These are phyloP conservation scores for Hypoxylon sp. DNA, from an alignment of 2,329 filamentous ascomycete genomes.

Conservation along the genomic window DNA sequence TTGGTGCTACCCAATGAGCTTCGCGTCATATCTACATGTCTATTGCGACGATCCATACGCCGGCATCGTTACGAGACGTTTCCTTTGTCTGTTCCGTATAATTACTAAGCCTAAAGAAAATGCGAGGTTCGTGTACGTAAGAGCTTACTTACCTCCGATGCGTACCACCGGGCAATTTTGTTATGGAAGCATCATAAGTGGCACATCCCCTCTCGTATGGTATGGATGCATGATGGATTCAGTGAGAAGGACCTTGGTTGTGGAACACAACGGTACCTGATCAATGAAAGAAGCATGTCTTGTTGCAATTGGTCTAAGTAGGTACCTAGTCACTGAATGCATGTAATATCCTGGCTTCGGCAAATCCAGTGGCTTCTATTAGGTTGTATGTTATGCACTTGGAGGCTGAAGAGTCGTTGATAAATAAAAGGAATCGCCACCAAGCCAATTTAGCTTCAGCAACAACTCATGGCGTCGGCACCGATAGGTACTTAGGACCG, in stretches of 20 bases:
- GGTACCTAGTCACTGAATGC: background rate
- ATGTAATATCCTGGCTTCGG: slow-evolving; percentile 22
- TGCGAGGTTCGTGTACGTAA: background rate
- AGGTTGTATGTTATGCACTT: too few species aligned
- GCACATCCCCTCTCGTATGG: background rate
- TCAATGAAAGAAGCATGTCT: slow-evolving; percentile 24
- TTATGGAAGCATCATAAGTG: background rate
- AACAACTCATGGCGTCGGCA: background rate
- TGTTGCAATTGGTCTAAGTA: slow-evolving; percentile 1
- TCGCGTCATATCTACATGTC: slow-evolving; percentile 10
- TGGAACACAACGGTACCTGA: background rate
- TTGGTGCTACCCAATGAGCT: slow-evolving; percentile 26
- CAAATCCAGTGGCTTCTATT: slow-evolving; percentile 8
- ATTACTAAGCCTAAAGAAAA: slow-evolving; percentile 19
- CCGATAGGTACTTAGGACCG: background rate
- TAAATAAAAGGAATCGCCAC: slow-evolving; percentile 6
- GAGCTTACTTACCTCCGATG: background rate
- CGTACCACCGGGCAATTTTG: background rate
- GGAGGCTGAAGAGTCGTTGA: slow-evolving; percentile 18
- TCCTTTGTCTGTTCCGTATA: background rate
- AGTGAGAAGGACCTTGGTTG: too few species aligned
- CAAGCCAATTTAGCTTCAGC: background rate
- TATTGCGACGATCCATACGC: background rate
- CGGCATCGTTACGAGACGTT: slow-evolving; percentile 20
- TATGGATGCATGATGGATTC: background rate